phyloP scores from a whole-genome alignment of 2,329 filamentous ascomycete genomes.

The Orbilia blumenaviensis region DNA sequence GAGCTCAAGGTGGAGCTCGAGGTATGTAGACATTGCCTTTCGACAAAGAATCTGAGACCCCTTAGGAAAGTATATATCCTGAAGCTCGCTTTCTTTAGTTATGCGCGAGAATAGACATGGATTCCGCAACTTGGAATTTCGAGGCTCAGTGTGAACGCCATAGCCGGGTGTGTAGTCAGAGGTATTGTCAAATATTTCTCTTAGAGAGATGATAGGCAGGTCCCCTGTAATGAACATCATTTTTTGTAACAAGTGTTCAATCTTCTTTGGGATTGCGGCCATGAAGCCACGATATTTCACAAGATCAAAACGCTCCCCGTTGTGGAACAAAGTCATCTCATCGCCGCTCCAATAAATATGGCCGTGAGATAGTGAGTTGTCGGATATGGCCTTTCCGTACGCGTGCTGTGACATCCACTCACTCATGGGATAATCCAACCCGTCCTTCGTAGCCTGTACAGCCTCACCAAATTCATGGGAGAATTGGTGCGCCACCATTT shows the following conservation, averaged over 20 bases:
- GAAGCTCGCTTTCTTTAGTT: neutral
- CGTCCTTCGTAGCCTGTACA: neutral
- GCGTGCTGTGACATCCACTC: slow-evolving; percentile 14
- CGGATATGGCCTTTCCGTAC: slow-evolving; percentile 6
- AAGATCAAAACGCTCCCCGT: slow-evolving; percentile 6
- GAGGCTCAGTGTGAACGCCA: neutral
- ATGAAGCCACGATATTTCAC: neutral
- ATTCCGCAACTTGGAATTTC: neutral
- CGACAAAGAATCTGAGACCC: neutral
- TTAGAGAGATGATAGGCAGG: neutral
- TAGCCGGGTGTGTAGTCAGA: neutral
- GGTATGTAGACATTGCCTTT: neutral
- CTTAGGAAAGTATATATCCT: neutral
- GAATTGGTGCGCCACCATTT: neutral
- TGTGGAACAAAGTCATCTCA: neutral
- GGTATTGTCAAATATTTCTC: neutral
- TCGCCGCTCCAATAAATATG: neutral
- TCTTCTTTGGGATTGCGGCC: neutral
- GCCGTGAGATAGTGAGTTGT: neutral
- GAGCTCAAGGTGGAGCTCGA: neutral
- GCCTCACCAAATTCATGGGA: neutral
- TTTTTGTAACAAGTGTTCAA: neutral
- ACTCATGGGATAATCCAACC: neutral
- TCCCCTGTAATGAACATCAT: neutral
- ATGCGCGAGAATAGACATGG: neutral